Evolutionary conservation across 164 flowering plant genomes (phyloP), one percentile per base, ranked within the genome.

Genomic region (Malania oleifera): DNA sequence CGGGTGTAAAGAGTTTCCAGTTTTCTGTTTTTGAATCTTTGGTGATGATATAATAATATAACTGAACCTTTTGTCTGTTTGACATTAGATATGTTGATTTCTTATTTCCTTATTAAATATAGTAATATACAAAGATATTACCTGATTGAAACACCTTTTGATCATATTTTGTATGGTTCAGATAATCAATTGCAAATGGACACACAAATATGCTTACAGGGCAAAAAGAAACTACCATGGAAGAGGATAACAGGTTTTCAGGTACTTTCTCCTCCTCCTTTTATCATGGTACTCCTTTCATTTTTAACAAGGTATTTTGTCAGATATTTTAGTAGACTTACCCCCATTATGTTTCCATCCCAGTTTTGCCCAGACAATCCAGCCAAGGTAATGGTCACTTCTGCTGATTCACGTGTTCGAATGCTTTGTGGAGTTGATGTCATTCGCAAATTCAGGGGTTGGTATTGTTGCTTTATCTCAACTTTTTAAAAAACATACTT

Each of bases 181-280:
- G 96, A 78, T 73, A 70, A 86, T 65, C 79, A 56, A 49, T 53
- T 85, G 73, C 72, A 79, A 57, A 56, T 79, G 73, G 78, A 70
- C 35, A 66, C 57, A 56, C 75, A 80, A 53, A 63, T 85, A 49
- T 71, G 63, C 62, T 62, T 85, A 57, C 68, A 63, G 54, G 76
- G 89, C 5, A 89, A 86, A 66, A 88, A 82, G 86, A 89, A 83
- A 67, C 59, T 68, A 22, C 57, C 83, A 5, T 66, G 82, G 45
- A 86, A 75, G 63, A 75, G 83, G 67, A 83, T 89, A 62, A 86
- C 81, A 58, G 87, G 96, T 39, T 84, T 89, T 74, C 85, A 86
- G 93, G 96, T 84, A 51, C 19, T 22, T 34, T 19, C 23, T 15
- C 25, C 14, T 15, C 29, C 5, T 41, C 11, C 46, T 19, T 50